Evolutionary conservation across 345 rosid genomes (phyloP), one percentile per base, ranked within the genome.

Genomic region (Dovyalis caffra): DNA sequence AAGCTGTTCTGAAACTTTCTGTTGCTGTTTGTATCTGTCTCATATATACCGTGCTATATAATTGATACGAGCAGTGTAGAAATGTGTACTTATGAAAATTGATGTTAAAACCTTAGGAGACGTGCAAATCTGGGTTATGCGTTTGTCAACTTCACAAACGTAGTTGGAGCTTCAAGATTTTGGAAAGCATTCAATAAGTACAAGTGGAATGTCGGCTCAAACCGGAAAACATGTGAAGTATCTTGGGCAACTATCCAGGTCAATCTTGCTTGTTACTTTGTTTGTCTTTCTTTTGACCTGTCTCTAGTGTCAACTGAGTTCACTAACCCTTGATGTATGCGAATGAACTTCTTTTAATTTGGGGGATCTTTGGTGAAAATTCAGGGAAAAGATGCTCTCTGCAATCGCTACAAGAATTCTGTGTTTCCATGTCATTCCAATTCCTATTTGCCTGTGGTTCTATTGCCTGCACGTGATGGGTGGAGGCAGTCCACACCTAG

Each of bases 91-190:
- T 26, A 2, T 26, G 8, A 21, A 26, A 38, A 8, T 37, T 65
- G 49, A 7, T 53, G 9, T 21, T 14, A 10, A 21, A 9, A 34
- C 33, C 1, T 29, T 8, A 83, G 86, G 58, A 74, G 20, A 3
- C 21, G 79, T 5, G 76, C 79, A 21, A 89, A 89, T 64, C 69
- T 84, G n/a, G 93, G 93, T 0, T 89, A 80, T 43, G 93, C 93
- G 0, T 89, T 89, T 11, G 91, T 87, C 1, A 89, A 87, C 38
- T 89, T 89, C 74, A 87, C 93, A 0, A 83, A 53, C 33, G n/a
- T 76, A 0, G 64, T 21, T 0, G 91, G 80, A 0, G 93, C 93
- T 0, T 56, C 38, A 6, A 78, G 85, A 26, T 87, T 87, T 38
- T 14, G 3, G 0, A 21, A 10, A n/a, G 81, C 69, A 0, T 85